These are phyloP conservation scores for Candida ovalis DNA, from an alignment of 805 yeast species.

Conservation along the genomic window DNA sequence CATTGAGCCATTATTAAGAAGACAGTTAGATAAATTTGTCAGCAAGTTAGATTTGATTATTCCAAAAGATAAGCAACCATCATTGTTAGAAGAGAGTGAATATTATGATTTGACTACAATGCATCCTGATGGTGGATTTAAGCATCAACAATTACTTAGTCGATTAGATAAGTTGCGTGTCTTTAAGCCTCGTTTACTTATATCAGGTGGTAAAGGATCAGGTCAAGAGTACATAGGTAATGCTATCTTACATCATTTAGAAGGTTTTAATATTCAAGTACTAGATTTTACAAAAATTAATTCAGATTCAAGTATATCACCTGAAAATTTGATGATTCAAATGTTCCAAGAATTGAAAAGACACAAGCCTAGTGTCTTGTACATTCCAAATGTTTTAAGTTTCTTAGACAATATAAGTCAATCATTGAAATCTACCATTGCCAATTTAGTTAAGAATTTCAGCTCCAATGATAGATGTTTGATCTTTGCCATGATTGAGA, in stretches of 20 bases:
- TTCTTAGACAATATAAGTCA: slow-evolving; percentile 69
- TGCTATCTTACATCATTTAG: slow-evolving; percentile 77
- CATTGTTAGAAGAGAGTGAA: slow-evolving; percentile 66
- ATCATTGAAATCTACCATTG: slow-evolving; percentile 67
- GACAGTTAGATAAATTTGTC: slow-evolving; percentile 44
- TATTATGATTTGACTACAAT: slow-evolving; percentile 49
- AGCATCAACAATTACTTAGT: slow-evolving; percentile 57
- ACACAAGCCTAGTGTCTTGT: slow-evolving; percentile 83
- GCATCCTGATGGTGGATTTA: slow-evolving; percentile 59
- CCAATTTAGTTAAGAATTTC: slow-evolving; percentile 64
- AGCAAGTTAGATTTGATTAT: slow-evolving; percentile 50
- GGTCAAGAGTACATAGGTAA: slow-evolving; percentile 86
- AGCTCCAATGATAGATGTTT: slow-evolving; percentile 70
- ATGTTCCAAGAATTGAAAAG: slow-evolving; percentile 82
- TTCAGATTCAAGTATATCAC: slow-evolving; percentile 74
- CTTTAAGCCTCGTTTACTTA: slow-evolving; percentile 75
- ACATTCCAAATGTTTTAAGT: slow-evolving; percentile 75
- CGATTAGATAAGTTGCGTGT: slow-evolving; percentile 46
- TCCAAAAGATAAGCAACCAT: slow-evolving; percentile 53
- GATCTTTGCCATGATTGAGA: slow-evolving; percentile 68
- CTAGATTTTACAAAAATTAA: slow-evolving; percentile 75
- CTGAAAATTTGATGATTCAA: slow-evolving; percentile 82
- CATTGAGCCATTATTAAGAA: slow-evolving; percentile 59
- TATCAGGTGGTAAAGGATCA: slow-evolving; percentile 70
- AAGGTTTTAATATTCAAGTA: slow-evolving; percentile 85